Evolutionary conservation across 768 basidiomycete genomes (phyloP), one percentile per base, ranked within the genome.

Genomic region (Calocera viscosa): DNA sequence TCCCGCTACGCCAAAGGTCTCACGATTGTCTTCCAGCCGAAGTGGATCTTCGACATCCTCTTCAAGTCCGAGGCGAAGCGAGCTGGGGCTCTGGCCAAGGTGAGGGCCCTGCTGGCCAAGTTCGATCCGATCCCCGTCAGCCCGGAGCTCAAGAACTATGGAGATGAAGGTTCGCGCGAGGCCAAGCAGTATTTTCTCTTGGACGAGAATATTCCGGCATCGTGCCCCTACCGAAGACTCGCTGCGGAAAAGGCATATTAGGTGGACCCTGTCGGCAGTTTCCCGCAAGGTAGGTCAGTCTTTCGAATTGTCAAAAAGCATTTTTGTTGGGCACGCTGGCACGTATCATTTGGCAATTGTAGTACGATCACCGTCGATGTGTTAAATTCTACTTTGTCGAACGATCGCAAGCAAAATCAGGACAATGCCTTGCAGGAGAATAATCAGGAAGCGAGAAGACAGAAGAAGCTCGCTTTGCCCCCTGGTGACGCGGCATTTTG

Each of bases 141-240:
- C 49, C 49, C 49, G 49, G 49, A 49, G 49, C 49, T 49, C 11
- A 49, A 49, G 49, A 49, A 49, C 49, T 49, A 49, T n/a, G 49
- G 49, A 14, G 49, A 49, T n/a, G 10, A 8, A 26, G 49, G 49
- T 7, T 49, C 49, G 11, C 49, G 49, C 49, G 49, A 49, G 49
- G 12, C 49, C 14, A 49, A 49, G 49, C 49, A 49, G 24, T 49
- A 49, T 26, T 49, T 49, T 26, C 49, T 49, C 49, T 49, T 49
- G 49, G 49, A 49, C 49, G 49, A 49, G 49, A 49, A 49, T 49
- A 26, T 49, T 49, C 49, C 49, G 24, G 49, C 49, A 10, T 14
- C 24, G 14, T 49, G 49, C 49, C 49, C 49, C 10, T 49, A 49
- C 49, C 10, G 24, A 8, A 14, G 24, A 26, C 49, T 49, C 24